Percentiles rank a stretch among this genome's conserved stretches.
Evolutionary conservation across 352 stramenopile species (phyloP).

Genomic region (Discostella stelligera): DNA sequence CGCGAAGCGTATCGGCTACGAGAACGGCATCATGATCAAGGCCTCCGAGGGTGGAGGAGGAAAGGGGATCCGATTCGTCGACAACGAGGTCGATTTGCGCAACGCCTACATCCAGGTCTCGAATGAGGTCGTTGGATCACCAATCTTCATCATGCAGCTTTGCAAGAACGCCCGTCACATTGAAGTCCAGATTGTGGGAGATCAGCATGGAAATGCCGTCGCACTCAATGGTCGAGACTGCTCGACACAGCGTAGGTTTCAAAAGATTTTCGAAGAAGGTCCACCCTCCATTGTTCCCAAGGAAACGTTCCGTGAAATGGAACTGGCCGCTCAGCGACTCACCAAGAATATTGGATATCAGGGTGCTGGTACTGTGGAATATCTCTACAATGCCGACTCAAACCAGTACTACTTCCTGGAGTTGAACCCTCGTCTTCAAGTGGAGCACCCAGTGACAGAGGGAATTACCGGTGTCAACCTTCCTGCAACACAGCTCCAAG

Average conservation of each 20-base stretch:
- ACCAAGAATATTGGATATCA: conserved; percentile 98
- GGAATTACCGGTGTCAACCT: conserved; percentile 99
- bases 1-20: conserved; percentile 95
- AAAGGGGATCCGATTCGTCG: conserved; percentile 98
- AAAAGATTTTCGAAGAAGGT: conserved; percentile 99
- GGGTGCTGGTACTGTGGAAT: conserved; percentile 99
- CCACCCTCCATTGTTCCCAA: conserved; percentile 90
- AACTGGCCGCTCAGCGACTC: conserved; percentile 95
- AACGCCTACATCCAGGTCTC: conserved; percentile 93
- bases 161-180: conserved; percentile 97
- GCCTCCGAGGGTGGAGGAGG: conserved; percentile 97
- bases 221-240: conserved; percentile 98
- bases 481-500: conserved; percentile 96
- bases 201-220: conserved; percentile 98
- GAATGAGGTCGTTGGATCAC: conserved; percentile 97
- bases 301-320: conserved; percentile 98
- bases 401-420: conserved; percentile 99
- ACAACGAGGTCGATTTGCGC: conserved; percentile 84
- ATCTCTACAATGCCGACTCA: conserved; percentile 94
- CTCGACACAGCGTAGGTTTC: conserved; percentile 98
- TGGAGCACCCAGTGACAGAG: conserved; percentile 99
- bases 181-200: conserved; percentile 99
- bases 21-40: conserved; percentile 99
- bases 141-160: conserved; percentile 99
- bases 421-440: conserved; percentile 98